Percentiles rank a stretch among this genome's conserved stretches.
Conservation (phyloP, 352 stramenopile species). For the Phytophthora ohioensis region DNA sequence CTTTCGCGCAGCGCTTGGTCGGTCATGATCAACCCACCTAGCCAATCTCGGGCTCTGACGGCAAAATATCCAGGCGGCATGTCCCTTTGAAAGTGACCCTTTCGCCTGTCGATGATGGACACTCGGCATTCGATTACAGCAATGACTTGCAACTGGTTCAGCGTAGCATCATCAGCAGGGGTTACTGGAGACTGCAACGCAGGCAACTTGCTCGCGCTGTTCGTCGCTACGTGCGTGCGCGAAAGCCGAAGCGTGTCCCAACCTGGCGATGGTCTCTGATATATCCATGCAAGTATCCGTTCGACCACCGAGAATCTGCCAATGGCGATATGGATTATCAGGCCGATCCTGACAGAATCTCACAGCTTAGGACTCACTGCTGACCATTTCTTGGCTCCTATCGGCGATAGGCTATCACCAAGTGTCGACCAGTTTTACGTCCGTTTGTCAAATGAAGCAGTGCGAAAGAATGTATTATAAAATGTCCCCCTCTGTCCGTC, state of each 20-base stretch:
- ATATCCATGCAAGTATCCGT: background rate
- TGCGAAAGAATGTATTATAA: conserved; percentile 25
- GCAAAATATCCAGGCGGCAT: conserved; percentile 32
- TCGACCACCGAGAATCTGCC: conserved; percentile 12
- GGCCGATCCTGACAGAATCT: too few relatives aligned
- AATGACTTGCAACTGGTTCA: conserved; percentile 1
- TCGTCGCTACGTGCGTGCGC: background rate
- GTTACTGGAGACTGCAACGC: background rate
- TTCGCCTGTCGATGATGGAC: conserved; percentile 3
- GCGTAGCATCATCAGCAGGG: conserved; percentile 11
- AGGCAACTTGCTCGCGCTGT: conserved; percentile 1
- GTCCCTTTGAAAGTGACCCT: conserved; percentile 3
- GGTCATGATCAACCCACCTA: conserved; percentile 6
- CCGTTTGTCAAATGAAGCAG: conserved; percentile 1
- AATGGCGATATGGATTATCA: background rate
- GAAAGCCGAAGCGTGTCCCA: background rate
- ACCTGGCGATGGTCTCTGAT: conserved; percentile 3
- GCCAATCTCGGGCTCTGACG: conserved; percentile 10
- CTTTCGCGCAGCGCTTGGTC: background rate
- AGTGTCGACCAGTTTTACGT: too few relatives aligned
- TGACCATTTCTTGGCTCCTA: too few relatives aligned
- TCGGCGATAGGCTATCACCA: too few relatives aligned
- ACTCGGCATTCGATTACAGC: conserved; percentile 3
- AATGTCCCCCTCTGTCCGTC: background rate
- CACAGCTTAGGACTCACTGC: too few relatives aligned